These are phyloP conservation scores for Backusella psychrophila DNA, from an alignment of 192 early-diverging fungal species.

Conservation along the genomic window DNA sequence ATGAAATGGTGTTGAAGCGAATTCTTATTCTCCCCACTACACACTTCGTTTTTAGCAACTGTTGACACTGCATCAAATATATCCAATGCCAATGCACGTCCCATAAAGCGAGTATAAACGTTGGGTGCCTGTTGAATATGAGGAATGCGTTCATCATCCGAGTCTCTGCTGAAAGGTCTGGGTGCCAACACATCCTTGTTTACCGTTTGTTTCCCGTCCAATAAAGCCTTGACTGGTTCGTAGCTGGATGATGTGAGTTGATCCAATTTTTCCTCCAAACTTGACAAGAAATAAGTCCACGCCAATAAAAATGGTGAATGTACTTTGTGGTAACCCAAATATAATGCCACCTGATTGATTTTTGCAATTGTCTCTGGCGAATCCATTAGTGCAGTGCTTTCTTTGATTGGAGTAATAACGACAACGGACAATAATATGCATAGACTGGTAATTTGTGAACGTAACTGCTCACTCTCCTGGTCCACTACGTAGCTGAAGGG, in stretches of 20 bases:
- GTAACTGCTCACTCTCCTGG: constrained; percentile 29
- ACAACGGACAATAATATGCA: constrained; percentile 35
- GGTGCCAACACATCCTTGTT: not conserved
- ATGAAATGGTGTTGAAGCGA: constrained; percentile 6
- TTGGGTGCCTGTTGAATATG: constrained; percentile 18
- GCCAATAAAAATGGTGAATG: constrained; percentile 41
- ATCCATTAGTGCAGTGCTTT: constrained; percentile 28
- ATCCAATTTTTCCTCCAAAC: constrained; percentile 6
- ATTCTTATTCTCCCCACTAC: constrained; percentile 13
- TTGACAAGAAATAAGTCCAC: constrained; percentile 40
- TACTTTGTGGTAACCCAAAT: constrained; percentile 29
- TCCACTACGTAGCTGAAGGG: constrained; percentile 28
- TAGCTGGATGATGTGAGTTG: not conserved
- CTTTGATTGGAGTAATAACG: constrained; percentile 29
- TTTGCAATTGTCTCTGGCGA: constrained; percentile 17
- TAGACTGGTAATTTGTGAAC: constrained; percentile 26
- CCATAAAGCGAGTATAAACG: constrained; percentile 13
- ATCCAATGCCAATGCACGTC: constrained; percentile 13
- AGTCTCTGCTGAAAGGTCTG: not conserved
- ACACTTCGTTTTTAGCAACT: constrained; percentile 9
- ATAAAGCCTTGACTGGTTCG: not conserved
- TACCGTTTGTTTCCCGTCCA: constrained; percentile 1
- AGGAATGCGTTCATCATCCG: not conserved
- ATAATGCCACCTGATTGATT: constrained; percentile 34
- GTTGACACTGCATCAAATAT: constrained; percentile 16